Evolutionary conservation across 2,329 filamentous ascomycete genomes (phyloP).

Genomic region (Penicillium sp.): DNA sequence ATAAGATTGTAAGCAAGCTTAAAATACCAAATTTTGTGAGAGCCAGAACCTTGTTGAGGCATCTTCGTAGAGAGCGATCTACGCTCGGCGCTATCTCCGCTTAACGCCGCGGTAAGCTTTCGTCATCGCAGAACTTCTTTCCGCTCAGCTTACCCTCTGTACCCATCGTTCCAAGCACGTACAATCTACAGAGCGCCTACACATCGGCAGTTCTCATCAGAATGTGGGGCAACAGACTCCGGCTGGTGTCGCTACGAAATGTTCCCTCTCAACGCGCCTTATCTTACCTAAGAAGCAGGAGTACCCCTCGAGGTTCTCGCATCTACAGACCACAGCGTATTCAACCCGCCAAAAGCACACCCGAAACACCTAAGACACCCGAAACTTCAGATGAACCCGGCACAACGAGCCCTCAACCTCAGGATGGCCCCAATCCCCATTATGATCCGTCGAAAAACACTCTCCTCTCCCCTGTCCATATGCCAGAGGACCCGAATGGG

Average conservation of each 20-base stretch:
- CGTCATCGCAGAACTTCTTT: constrained; percentile 13
- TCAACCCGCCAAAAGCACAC: constrained; percentile 3
- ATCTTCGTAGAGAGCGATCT: not conserved
- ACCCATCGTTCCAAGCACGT: not conserved
- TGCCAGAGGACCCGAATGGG: constrained; percentile 61
- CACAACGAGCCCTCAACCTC: constrained; percentile 14
- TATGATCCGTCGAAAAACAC: constrained; percentile 44
- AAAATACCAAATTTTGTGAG: not conserved
- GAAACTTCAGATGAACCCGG: constrained; percentile 8
- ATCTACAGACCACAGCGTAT: constrained; percentile 27
- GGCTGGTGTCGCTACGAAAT: constrained; percentile 19
- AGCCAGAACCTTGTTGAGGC: not conserved
- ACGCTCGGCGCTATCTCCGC: constrained; percentile 28
- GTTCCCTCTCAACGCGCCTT: constrained; percentile 24
- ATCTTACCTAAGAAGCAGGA: constrained; percentile 28
- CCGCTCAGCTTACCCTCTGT: not conserved
- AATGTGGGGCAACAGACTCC: constrained; percentile 35
- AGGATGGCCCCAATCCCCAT: constrained; percentile 45
- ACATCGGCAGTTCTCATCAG: not conserved
- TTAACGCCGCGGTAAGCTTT: constrained; percentile 27
- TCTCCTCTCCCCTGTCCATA: constrained; percentile 60
- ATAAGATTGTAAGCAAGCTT: not conserved
- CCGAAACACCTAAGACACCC: constrained; percentile 3
- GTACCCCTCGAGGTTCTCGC: constrained; percentile 29
- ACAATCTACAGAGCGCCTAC: not conserved